Percentiles rank a stretch among this genome's conserved stretches.
Conservation (phyloP, 2,329 filamentous ascomycete genomes). For the Penicillium nordicum region DNA sequence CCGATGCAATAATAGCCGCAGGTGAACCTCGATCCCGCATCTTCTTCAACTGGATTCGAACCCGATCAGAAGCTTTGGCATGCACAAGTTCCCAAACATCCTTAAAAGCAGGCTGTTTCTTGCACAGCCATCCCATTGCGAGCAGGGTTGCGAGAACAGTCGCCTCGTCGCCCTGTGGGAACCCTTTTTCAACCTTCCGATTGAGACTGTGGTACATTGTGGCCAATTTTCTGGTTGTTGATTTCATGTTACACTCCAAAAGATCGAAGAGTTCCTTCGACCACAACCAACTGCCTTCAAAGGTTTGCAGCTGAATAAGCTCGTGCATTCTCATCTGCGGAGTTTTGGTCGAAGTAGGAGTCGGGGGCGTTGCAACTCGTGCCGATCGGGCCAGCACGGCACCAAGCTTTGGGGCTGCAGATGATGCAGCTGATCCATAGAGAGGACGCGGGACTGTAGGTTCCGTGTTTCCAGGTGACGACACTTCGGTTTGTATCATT, state of each 20-base stretch:
- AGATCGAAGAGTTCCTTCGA: constrained; percentile 21
- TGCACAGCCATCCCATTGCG: constrained; percentile 10
- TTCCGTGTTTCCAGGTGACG: not conserved
- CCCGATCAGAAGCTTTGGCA: constrained; percentile 17
- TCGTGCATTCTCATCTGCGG: constrained; percentile 18
- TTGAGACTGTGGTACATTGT: not conserved
- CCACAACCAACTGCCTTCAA: constrained; percentile 54
- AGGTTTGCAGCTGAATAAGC: constrained; percentile 56
- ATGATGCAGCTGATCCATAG: no score
- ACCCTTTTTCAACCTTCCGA: not conserved
- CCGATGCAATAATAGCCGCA: not conserved
- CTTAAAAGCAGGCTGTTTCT: not conserved
- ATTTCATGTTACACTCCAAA: constrained; percentile 9
- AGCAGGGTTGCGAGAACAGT: constrained; percentile 15
- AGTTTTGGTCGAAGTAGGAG: not conserved
- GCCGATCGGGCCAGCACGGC: not conserved
- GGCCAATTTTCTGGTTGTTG: not conserved
- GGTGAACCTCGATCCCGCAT: not conserved
- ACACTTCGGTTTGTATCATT: no score
- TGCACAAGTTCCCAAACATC: constrained; percentile 18
- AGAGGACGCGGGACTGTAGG: not conserved
- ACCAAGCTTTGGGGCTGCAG: not conserved
- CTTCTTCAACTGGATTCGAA: not conserved
- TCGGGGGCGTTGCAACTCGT: not conserved
- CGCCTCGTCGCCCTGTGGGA: not conserved